Evolutionary conservation across 2,329 filamentous ascomycete species (phyloP), one percentile per base, ranked within the genome.

Genomic region (Scedosporium dehoogii): DNA sequence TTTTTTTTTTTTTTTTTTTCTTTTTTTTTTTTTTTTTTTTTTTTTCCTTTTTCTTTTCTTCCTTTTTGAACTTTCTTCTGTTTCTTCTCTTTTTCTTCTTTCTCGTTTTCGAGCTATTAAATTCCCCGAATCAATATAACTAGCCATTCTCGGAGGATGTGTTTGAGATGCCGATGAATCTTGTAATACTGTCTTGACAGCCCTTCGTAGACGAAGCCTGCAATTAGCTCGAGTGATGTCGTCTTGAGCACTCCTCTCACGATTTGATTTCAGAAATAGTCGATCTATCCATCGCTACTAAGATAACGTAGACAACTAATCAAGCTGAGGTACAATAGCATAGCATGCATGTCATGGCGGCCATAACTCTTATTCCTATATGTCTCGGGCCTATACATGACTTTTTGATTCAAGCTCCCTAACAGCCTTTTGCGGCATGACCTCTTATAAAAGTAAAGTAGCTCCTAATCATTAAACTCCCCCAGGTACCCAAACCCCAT

Each of bases 41-140:
- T 29, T 29, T 63, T 68, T 66, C 48, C 41, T 65, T 48, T 63
- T 67, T 64, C 60, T 62, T 58, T 48, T 46, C 27, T 55, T 29
- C 59, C 29, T 57, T 38, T 33, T 38, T 27, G 44, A 46, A 42
- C 44, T 25, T 48, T 46, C 25, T 38, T 27, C 33, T 27, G 29
- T 57, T 58, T 62, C 33, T 3, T 38, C 4, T 3, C 14, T 4
- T 38, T 38, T 38, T 33, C 6, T 33, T 33, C 6, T 38, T 38
- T 10, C 14, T 38, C 33, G 12, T 38, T 12, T 38, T 38, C 33
- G 6, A 12, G 33, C 10, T 38, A 38, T 38, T 38, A 12, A 38
- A 38, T 38, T 12, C 10, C 6, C 33, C 10, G 6, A 38, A 38
- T 38, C 9, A 38, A 38, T 38, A 38, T 38, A 38, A 12, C 33